Base-by-base conservation (phyloP, 257 asterid species). In the Phtheirospermum japonicum region DNA sequence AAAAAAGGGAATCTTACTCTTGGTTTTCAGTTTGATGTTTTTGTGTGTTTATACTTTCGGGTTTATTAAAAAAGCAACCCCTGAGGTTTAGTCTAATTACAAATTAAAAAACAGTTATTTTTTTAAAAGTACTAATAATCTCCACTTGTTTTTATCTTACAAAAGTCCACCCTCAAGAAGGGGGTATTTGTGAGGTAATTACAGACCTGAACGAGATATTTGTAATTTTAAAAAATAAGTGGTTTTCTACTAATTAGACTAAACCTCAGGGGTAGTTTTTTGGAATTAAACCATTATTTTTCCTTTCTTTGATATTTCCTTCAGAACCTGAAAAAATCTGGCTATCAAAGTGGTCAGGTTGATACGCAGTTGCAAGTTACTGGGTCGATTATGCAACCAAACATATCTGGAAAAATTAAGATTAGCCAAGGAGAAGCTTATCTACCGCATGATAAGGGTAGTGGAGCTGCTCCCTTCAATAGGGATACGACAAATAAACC, bases 351-450 rank as follows among this genome's bases (percentile, higher is more conserved):
- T 81, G 97, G 99, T 59, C 99, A 93, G 89, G 99, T 93, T 59
- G 99, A 93, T 82, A 72, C 91, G 30, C 97, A 89, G 79, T 71
- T 93, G 82, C 97, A 89, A 75, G 71, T 93, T 46, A 82, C 87
- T 70, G 97, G 99, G 67, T 93, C 96, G 30, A 85, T 93, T 67
- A 74, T 86, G 88, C 96, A 89, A 89, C 99, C 99, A 62, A 93
- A 86, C 78, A 83, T 89, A 73, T 89, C 97, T 23, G 99, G 99
- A 57, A 90, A 89, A 74, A 89, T 86, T 54, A 93, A 89, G 75
- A 68, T 93, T 74, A 87, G 99, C 79, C 99, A 85, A 53, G 99
- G 99, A 64, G 99, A 93, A 83, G 93, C 83, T 57, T 93, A 93
- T 80, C 77, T 93, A 59, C 97, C 97, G 52, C 99, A 93, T 30